Evolutionary conservation across 2,329 filamentous ascomycete species (phyloP).

Genomic region (Ploettnerulaceae sp.): DNA sequence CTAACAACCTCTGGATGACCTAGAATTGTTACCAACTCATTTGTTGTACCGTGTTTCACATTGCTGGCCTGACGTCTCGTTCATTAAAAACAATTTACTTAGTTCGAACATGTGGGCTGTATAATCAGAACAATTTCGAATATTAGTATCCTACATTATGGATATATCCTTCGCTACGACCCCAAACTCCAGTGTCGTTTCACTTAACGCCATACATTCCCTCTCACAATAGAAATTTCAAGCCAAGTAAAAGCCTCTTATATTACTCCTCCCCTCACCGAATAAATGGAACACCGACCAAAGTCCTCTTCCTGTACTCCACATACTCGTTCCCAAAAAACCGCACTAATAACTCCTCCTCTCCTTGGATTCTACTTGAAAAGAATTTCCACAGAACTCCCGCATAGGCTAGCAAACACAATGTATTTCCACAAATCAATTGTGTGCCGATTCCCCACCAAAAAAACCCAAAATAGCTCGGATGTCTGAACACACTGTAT

Average conservation of each 20-base stretch:
- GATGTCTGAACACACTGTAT: constrained; percentile 74
- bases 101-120: too few relatives aligned
- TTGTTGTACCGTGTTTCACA: too few relatives aligned
- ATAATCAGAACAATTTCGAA: too few relatives aligned
- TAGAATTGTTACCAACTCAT: not conserved
- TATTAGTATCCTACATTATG: not conserved
- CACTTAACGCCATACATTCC: not conserved
- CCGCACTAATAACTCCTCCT: constrained; percentile 70
- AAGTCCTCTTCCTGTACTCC: constrained; percentile 64
- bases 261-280: constrained; percentile 9
- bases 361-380: constrained; percentile 63
- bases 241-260: not conserved
- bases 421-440: constrained; percentile 75
- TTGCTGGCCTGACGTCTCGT: too few relatives aligned
- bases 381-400: constrained; percentile 86
- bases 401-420: constrained; percentile 72
- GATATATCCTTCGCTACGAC: constrained; percentile 11
- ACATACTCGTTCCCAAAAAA: constrained; percentile 86
- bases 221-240: not conserved
- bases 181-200: not conserved
- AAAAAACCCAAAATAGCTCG: constrained; percentile 96
- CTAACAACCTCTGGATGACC: not conserved
- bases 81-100: too few relatives aligned
- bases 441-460: constrained; percentile 98
- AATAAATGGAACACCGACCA: constrained; percentile 79